phyloP scores from a whole-genome alignment of 1,284 basidiomycete genomes.

The Malassezia nana region DNA sequence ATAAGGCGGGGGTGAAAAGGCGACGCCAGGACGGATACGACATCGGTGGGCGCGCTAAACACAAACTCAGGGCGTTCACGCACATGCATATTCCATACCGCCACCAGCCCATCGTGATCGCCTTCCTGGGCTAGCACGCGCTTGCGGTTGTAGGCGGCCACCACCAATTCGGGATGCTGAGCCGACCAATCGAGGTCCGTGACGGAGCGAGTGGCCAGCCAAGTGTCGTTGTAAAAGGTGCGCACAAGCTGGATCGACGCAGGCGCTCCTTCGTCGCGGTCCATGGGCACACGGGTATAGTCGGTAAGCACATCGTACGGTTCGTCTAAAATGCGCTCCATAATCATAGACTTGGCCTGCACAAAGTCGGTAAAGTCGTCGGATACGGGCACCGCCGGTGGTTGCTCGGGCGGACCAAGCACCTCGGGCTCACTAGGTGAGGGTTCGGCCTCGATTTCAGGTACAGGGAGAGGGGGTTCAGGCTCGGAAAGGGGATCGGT shows the following conservation, averaged over 20 bases:
- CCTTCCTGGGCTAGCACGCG: conserved; percentile 56
- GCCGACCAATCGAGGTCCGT: conserved; percentile 96
- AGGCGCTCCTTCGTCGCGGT: conserved; percentile 1
- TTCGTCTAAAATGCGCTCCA: conserved; percentile 90
- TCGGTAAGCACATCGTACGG: conserved; percentile 92
- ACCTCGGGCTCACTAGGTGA: conserved; percentile 68
- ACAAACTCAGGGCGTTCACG: conserved; percentile 91
- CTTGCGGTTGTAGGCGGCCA: conserved; percentile 94
- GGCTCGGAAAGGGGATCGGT: conserved; percentile 52
- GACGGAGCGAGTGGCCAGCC: conserved; percentile 67
- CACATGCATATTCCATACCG: conserved; percentile 93
- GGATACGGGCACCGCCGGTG: conserved; percentile 59
- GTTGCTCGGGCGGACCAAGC: conserved; percentile 65
- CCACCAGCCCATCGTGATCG: conserved; percentile 79
- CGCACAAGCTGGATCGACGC: conserved; percentile 22
- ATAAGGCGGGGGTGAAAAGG: conserved; percentile 95
- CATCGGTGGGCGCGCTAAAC: conserved; percentile 95
- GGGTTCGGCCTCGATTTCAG: not conserved
- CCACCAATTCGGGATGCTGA: conserved; percentile 91
- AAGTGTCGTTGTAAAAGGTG: conserved; percentile 29
- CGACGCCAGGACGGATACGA: conserved; percentile 87
- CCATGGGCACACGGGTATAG: conserved; percentile 70
- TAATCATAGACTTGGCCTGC: conserved; percentile 84
- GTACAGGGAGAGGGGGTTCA: too few species aligned
- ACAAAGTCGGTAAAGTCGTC: conserved; percentile 88